Evolutionary conservation across 2,329 filamentous ascomycete genomes (phyloP).

Genomic region (Nemania bipapillata): DNA sequence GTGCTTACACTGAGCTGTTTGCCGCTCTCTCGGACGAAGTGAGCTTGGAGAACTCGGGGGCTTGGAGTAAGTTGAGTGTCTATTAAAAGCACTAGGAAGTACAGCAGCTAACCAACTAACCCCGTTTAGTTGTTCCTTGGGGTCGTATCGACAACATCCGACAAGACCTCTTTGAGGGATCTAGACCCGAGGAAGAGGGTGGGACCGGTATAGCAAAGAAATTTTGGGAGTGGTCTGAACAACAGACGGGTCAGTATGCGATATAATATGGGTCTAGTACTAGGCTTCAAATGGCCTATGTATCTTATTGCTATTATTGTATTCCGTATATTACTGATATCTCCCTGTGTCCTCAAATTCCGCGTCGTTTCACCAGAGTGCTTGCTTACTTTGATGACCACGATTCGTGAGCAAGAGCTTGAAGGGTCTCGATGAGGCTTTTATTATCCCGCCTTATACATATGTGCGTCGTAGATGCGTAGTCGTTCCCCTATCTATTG

Average conservation of each 20-base stretch:
- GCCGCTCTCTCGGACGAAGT: conserved; percentile 55
- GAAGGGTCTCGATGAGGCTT: neutral
- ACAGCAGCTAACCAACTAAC: neutral
- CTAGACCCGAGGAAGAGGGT: conserved; percentile 51
- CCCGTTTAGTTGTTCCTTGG: conserved; percentile 58
- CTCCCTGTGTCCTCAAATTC: neutral
- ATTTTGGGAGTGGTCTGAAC: conserved; percentile 61
- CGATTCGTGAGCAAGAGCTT: too few relatives aligned
- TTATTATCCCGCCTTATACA: neutral
- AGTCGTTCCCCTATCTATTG: neutral
- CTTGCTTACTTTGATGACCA: neutral
- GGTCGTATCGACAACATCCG: conserved; percentile 53
- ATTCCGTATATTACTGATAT: neutral
- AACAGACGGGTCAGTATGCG: conserved; percentile 51
- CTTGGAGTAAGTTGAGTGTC: conserved; percentile 45
- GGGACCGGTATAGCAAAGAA: conserved; percentile 53
- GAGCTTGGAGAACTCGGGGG: conserved; percentile 48
- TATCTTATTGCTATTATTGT: neutral
- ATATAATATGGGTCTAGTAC: neutral
- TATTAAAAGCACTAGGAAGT: conserved; percentile 7
- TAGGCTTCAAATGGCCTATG: neutral
- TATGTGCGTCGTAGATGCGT: neutral
- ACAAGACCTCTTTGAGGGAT: conserved; percentile 50
- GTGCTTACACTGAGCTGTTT: conserved; percentile 58
- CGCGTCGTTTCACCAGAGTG: neutral